Conservation (phyloP, 805 yeast species). For the Zygotorulaspora chibaensis region DNA sequence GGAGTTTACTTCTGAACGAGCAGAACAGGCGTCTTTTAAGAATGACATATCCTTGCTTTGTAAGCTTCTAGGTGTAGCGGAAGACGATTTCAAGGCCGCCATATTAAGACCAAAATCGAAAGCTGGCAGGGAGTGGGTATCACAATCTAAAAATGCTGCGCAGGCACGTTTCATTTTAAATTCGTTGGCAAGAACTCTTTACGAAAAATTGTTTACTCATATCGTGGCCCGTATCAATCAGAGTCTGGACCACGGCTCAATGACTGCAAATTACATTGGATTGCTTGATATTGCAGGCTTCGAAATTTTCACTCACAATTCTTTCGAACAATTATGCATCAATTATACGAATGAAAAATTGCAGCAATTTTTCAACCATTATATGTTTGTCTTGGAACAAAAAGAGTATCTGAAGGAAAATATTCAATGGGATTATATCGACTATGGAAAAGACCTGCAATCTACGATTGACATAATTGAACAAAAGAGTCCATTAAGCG, state of each 20-base stretch:
- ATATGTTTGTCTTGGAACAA: slow-evolving; percentile 95
- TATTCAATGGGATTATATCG: slow-evolving; percentile 94
- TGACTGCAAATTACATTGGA: slow-evolving; percentile 67
- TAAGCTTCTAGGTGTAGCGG: slow-evolving; percentile 57
- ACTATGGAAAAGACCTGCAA: slow-evolving; percentile 90
- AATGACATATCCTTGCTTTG: slow-evolving; percentile 51
- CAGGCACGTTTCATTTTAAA: slow-evolving; percentile 82
- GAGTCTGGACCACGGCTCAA: slow-evolving; percentile 48
- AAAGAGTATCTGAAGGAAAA: slow-evolving; percentile 91
- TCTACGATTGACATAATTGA: slow-evolving; percentile 93
- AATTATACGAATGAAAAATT: slow-evolving; percentile 95
- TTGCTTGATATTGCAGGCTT: slow-evolving; percentile 97
- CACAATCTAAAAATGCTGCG: slow-evolving; percentile 68
- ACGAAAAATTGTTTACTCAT: slow-evolving; percentile 76
- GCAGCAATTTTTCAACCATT: slow-evolving; percentile 97
- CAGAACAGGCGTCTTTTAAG: slow-evolving; percentile 71
- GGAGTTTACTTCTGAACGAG: slow-evolving; percentile 57
- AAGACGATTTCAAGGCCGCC: slow-evolving; percentile 49
- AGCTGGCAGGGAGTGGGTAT: slow-evolving; percentile 85
- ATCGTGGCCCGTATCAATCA: slow-evolving; percentile 73
- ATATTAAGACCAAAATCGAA: slow-evolving; percentile 77
- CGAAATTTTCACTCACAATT: slow-evolving; percentile 89
- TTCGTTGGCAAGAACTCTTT: slow-evolving; percentile 81
- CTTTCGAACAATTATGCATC: slow-evolving; percentile 95
- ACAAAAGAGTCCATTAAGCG: slow-evolving; percentile 58